A percentile compares a stretch with the other conserved stretches of the same genome.
Evolutionary conservation across 2,329 filamentous ascomycete genomes (phyloP).

Genomic region (Diaporthe batatas): DNA sequence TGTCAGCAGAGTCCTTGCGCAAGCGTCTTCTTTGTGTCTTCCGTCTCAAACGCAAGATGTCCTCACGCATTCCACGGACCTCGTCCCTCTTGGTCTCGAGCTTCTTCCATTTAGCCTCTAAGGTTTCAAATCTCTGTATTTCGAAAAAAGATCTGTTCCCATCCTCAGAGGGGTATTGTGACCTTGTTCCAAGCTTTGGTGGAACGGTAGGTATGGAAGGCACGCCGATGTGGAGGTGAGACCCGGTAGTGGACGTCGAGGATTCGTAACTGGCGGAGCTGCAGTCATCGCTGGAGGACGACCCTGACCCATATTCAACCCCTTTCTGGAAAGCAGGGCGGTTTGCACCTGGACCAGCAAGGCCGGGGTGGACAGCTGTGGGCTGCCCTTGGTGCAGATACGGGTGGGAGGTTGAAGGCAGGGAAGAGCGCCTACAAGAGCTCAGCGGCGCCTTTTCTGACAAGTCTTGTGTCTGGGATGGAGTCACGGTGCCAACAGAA

Average conservation of each 20-base stretch:
- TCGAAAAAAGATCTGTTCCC: neutral
- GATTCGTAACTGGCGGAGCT: conserved; percentile 18
- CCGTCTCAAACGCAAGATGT: conserved; percentile 14
- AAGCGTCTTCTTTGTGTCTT: conserved; percentile 17
- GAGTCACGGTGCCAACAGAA: neutral
- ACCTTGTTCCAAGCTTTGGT: neutral
- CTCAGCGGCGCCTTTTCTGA: neutral
- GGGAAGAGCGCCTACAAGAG: conserved; percentile 6
- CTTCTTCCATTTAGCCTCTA: conserved; percentile 24
- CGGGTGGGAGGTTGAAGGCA: neutral
- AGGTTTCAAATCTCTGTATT: neutral
- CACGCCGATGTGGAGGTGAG: conserved; percentile 21
- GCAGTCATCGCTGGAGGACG: conserved; percentile 11
- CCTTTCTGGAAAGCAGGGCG: conserved; percentile 3
- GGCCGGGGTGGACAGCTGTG: neutral
- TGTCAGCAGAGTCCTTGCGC: conserved; percentile 38
- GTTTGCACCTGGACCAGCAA: conserved; percentile 3
- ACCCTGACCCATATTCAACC: neutral
- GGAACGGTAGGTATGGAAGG: neutral
- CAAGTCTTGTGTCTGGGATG: neutral
- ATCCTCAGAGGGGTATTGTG: neutral
- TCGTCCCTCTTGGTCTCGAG: conserved; percentile 49
- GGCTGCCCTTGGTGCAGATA: neutral
- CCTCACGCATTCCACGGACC: conserved; percentile 14
- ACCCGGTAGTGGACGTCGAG: neutral